Evolutionary conservation across 2,329 filamentous ascomycete species (phyloP), one percentile per base, ranked within the genome.

Genomic region (Camillea tinctor): DNA sequence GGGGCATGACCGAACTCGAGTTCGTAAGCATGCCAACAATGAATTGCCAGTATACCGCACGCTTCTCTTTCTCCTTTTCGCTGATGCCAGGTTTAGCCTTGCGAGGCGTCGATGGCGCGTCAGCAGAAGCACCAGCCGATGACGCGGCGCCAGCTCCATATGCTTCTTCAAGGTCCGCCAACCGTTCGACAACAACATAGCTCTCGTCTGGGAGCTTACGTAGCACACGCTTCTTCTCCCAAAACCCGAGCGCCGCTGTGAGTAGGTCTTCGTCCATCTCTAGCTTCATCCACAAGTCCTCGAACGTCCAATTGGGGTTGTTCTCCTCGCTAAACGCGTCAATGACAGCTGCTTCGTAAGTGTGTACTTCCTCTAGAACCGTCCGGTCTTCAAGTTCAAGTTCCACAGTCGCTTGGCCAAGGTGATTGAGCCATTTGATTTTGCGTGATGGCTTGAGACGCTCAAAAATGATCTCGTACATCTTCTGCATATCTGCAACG

Each of bases 1-100:
- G 79, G 55, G 91, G 88, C 91, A 97, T 95, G 24, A 89, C 77
- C 19, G 84, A 86, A 19, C 89, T 89, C 68, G 92, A 90, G 74
- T 97, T 97, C 63, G 92, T 97, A 75, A 99, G 79, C 95, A 99
- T 98, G 55, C 92, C 92, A 59, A 93, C 81, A 60, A 99, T 93
- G 73, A 97, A 98, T 70, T 93, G 90, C 86, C 91, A 92, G 75
- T 97, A 97, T 48, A 97, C 84, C 50, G 77, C 75, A 36, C 81
- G 80, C 60, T 81, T 80, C 67, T 84, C 83, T 67, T 82, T 80
- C 70, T 88, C 85, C 72, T 91, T 89, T 65, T 86, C 82, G 21
- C 89, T 83, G 30, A 90, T 79, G 77, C 76, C 13, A 73, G 72
- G 68, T 59, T 73, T 77, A 61, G 79, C 75, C 66, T 87, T 83